Conservation (phyloP, 345 rosid genomes). For the Syzygium grande region DNA sequence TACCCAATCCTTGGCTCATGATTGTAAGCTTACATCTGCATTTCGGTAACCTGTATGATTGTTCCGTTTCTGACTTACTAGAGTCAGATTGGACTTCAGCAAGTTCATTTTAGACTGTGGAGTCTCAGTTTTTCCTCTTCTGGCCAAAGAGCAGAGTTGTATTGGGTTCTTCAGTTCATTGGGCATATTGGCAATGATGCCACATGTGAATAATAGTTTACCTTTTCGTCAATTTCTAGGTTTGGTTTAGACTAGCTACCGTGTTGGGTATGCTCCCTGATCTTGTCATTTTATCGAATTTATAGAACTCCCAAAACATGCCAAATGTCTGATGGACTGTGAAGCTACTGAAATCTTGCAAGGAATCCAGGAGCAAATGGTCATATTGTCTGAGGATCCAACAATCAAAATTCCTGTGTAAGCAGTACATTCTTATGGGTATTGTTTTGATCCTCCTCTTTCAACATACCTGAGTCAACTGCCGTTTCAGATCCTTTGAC, state of each 20-base stretch:
- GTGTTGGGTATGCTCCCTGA: not conserved
- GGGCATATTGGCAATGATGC: not conserved
- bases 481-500: conserved; percentile 51
- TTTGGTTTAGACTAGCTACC: not conserved
- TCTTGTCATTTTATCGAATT: not conserved
- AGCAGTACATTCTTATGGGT: conserved; percentile 11
- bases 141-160: not conserved
- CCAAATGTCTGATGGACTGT: conserved; percentile 75
- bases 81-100: not conserved
- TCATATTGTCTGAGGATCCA: conserved; percentile 66
- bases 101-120: not conserved
- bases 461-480: not conserved
- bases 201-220: not conserved
- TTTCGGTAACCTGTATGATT: not conserved
- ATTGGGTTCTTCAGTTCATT: not conserved
- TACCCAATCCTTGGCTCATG: not conserved
- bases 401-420: conserved; percentile 69
- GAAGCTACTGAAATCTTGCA: conserved; percentile 67
- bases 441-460: not conserved
- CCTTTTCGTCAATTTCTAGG: not conserved
- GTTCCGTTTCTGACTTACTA: not conserved
- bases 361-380: conserved; percentile 77
- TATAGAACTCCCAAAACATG: conserved; percentile 73
- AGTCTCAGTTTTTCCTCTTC: not conserved
- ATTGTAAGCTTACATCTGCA: not conserved